These are phyloP conservation scores for Aspergillus costaricaensis DNA, from an alignment of 2,329 filamentous ascomycete species.

Conservation along the genomic window DNA sequence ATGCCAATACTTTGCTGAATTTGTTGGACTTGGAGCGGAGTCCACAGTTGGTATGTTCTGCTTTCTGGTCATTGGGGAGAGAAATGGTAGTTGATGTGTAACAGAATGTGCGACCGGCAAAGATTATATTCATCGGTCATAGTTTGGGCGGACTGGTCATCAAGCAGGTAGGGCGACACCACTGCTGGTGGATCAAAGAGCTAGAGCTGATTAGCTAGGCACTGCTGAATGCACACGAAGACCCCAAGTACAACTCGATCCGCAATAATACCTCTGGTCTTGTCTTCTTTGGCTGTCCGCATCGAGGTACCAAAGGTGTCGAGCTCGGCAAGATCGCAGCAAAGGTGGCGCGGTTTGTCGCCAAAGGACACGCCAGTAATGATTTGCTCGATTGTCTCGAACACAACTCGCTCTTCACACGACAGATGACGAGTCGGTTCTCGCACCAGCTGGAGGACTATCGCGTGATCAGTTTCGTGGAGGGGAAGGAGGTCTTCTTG, in stretches of 20 bases:
- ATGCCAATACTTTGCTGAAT: slow-evolving; percentile 38
- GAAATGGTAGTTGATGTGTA: neutral
- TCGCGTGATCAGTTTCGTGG: slow-evolving; percentile 37
- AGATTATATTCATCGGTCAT: slow-evolving; percentile 35
- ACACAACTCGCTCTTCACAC: slow-evolving; percentile 34
- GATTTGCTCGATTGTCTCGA: slow-evolving; percentile 33
- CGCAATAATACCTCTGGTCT: slow-evolving; percentile 35
- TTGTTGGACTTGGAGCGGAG: slow-evolving; percentile 34
- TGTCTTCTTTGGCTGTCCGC: slow-evolving; percentile 40
- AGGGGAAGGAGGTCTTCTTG: slow-evolving; percentile 34
- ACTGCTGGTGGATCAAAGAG: no score
- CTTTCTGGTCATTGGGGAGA: neutral
- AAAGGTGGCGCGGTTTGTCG: slow-evolving; percentile 35
- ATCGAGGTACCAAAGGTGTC: slow-evolving; percentile 36
- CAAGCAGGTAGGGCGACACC: slow-evolving; percentile 27
- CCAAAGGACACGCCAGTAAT: slow-evolving; percentile 35
- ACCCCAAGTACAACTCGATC: slow-evolving; percentile 37
- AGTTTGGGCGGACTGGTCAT: slow-evolving; percentile 36
- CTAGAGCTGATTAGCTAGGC: slow-evolving; percentile 22
- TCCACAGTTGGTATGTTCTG: slow-evolving; percentile 24
- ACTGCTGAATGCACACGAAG: slow-evolving; percentile 37
- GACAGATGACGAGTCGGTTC: slow-evolving; percentile 36
- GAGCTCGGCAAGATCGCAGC: slow-evolving; percentile 37
- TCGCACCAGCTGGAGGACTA: slow-evolving; percentile 39
- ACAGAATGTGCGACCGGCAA: slow-evolving; percentile 27